Evolutionary conservation across 2,329 filamentous ascomycete genomes (phyloP), one percentile per base, ranked within the genome.

Genomic region (Venturia asperata): DNA sequence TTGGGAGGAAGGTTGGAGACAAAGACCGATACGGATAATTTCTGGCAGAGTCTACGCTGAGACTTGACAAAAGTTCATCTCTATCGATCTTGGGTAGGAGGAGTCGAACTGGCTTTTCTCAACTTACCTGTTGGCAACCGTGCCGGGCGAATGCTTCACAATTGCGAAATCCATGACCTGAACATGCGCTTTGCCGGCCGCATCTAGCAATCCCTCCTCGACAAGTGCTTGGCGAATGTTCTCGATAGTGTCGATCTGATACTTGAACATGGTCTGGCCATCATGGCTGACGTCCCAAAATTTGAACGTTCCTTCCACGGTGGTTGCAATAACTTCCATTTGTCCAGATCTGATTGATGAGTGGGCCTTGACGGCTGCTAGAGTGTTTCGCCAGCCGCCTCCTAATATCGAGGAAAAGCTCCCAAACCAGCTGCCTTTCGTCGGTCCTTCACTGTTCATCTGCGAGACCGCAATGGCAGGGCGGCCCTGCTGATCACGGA

Each of bases 211-310:
- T 56, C 83, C 81, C 13, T 81, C 76, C 47, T 82, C 78, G 64
- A 84, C 83, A 21, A 96, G 77, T 41, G 86, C 85, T 1, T 80
- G 75, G 19, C 87, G 73, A 43, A 97, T 81, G 4, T 83, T 76
- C 27, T 87, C 85, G 65, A 86, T 85, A 66, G 87, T 80, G 73
- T 96, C 89, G 27, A 87, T 80, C 67, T 93, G 90, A 34, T 83
- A 83, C 60, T 89, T 83, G 61, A 91, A 82, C 55, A 89, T 86
- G 72, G 92, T 87, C 69, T 92, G 90, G 42, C 92, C 92, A 67
- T 90, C 90, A 74, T 93, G 91, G 71, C 93, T 91, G 55, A 97
- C 82, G 72, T 89, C 90, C 94, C 94, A 99, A 9, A 88, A 83
- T 70, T 95, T 88, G 34, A 99, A 78, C 66, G 87, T 84, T 37